Evolutionary conservation across 1,284 basidiomycete genomes (phyloP).

Genomic region (Flammula alnicola): DNA sequence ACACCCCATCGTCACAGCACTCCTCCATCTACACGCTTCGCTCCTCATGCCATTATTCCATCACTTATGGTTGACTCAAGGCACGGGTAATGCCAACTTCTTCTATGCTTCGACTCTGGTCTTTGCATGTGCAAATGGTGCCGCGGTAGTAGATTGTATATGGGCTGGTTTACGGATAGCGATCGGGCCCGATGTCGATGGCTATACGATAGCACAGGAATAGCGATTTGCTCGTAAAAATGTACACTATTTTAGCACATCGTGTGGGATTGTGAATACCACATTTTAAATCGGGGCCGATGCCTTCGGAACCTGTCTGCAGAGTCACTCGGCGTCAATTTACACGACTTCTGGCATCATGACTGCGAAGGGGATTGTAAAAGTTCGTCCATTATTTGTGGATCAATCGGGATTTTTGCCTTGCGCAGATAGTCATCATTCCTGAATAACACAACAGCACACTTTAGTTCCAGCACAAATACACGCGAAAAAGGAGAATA

Average conservation of each 20-base stretch:
- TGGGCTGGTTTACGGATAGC: constrained; percentile 80
- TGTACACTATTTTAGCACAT: too few species aligned
- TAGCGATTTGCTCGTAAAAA: constrained; percentile 32
- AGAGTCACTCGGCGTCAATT: not conserved
- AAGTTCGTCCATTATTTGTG: constrained; percentile 56
- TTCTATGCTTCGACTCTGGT: constrained; percentile 97
- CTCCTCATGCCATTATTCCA: constrained; percentile 92
- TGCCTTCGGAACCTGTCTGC: not conserved
- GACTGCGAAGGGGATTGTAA: constrained; percentile 30
- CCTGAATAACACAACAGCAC: constrained; percentile 47
- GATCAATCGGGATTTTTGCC: constrained; percentile 64
- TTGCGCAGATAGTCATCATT: constrained; percentile 77
- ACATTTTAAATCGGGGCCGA: too few species aligned
- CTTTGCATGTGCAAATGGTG: constrained; percentile 86
- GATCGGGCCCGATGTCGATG: constrained; percentile 60
- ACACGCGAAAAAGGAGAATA: not conserved
- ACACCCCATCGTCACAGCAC: constrained; percentile 84
- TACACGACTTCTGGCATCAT: not conserved
- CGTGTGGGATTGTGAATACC: too few species aligned
- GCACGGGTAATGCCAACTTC: constrained; percentile 98
- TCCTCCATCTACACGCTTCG: constrained; percentile 85
- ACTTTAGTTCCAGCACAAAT: not conserved
- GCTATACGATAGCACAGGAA: constrained; percentile 61
- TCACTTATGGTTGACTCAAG: constrained; percentile 89
- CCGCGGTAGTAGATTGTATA: constrained; percentile 81